Evolutionary conservation across 2,329 filamentous ascomycete genomes (phyloP), one percentile per base, ranked within the genome.

Genomic region (Alternaria brassicicola): DNA sequence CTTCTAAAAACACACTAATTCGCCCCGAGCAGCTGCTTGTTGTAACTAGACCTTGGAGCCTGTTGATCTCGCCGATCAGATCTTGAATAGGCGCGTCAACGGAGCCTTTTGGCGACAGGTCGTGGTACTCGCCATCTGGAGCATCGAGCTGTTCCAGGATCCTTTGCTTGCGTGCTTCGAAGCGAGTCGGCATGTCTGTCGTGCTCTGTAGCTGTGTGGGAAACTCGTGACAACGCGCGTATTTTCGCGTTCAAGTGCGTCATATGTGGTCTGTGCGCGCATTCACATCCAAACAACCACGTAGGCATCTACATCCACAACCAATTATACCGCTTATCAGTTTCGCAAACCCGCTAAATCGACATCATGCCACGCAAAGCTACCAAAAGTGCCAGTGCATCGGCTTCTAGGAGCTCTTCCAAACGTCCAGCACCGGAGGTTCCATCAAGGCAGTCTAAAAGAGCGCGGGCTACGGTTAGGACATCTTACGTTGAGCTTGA

Each of bases 11-110:
- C 4, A 97, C 90, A 64, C 90, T 93, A 45, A 96, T 86, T 51
- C 94, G 84, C 0, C 94, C 94, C 2, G 92, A 91, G 75, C 94
- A 98, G 77, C 93, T 97, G 78, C 93, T 97, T 3, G 93, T 97
- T 2, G 94, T 97, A 31, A 96, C 92, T 38, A 93, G 85, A 1
- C 91, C 92, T 1, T 88, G 84, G 6, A 89, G 73, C 1, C 70
- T 75, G 77, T 98, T 98, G 74, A 98, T 89, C 65, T 90, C 87
- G 49, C 84, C 83, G 60, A 98, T 93, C 52, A 97, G 81, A 21
- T 88, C 83, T 45, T 89, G 85, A 65, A 98, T 93, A 1, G 88
- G 89, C 46, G 81, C 85, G 75, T 98, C 94, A 19, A 98, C 85
- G 0, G 88, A 90, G 15, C 93, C 94, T 80, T 97, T 97, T 3